These are phyloP conservation scores for Coccomyxa sp. DNA, from an alignment of 139 green algal genomes.

Conservation along the genomic window DNA sequence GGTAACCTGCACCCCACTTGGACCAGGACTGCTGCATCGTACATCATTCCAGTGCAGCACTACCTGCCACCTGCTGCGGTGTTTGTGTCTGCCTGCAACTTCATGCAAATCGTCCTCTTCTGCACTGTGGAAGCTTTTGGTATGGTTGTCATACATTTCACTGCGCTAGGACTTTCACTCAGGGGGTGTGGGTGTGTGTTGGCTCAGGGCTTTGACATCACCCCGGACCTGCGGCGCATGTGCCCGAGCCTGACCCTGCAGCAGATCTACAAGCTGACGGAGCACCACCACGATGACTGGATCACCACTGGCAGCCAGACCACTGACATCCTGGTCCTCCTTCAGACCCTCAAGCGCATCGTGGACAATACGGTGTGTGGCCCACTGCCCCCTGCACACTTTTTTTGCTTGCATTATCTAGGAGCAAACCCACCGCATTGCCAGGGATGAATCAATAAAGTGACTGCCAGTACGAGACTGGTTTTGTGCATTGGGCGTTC, in stretches of 20 bases:
- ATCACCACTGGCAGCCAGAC: conserved; percentile 21
- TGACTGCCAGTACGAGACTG: too few species aligned
- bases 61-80: too few species aligned
- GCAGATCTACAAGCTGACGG: conserved; percentile 50
- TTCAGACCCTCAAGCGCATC: conserved; percentile 37
- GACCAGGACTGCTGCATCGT: too few species aligned
- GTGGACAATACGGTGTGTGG: conserved; percentile 17
- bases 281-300: conserved; percentile 67
- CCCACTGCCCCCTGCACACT: neutral
- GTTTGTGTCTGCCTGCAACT: too few species aligned
- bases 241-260: conserved; percentile 42
- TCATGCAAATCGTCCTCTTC: too few species aligned
- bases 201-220: conserved; percentile 37
- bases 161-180: neutral
- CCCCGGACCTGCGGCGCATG: conserved; percentile 25
- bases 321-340: conserved; percentile 34
- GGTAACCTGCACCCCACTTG: too few species aligned
- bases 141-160: too few species aligned
- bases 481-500: too few species aligned
- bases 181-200: neutral
- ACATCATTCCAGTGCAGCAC: too few species aligned
- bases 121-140: too few species aligned
- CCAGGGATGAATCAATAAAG: too few species aligned
- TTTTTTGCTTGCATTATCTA: neutral
- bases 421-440: too few species aligned